Evolutionary conservation across 108 stramenopile genomes (phyloP), one percentile per base, ranked within the genome.

Genomic region (Cyclotella cryptica): DNA sequence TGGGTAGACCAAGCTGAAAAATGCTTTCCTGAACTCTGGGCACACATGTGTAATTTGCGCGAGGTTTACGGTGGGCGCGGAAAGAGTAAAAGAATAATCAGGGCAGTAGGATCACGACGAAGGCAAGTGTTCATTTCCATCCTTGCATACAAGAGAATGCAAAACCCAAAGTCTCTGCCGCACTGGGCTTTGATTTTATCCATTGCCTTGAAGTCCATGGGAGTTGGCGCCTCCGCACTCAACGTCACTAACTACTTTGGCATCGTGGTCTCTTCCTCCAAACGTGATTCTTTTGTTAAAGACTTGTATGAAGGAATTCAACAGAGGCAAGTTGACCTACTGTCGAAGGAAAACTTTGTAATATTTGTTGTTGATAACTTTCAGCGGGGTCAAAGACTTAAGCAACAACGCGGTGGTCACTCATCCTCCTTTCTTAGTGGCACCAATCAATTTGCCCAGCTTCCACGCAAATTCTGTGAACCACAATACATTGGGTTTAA

Each of bases 151-250:
- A 39, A 63, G 19, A n/a, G 61, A 6, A 63, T 63, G 35, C 12
- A 17, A 4, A 26, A 63, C 18, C 4, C n/a, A 15, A n/a, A 42
- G 1, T 27, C 41, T 1, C 18, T 63, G 7, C 28, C 5, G 21
- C 29, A 63, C 21, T 63, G 61, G 61, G 61, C 61, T 1, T 3
- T 63, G 61, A 63, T 63, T 63, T n/a, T 42, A 30, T 19, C 61
- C 7, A 42, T 42, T 40, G 61, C 61, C 5, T 63, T 35, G 8
- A 17, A 63, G 15, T 27, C 41, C 18, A 35, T 27, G 61, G 61
- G 61, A 40, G 41, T 42, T 42, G 41, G 61, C n/a, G 17, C 35
- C 14, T 40, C 61, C 11, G 61, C 35, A 42, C 35, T 42, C 1
- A 63, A 63, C 10, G 35, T 63, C 30, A 63, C 15, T 18, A 63